These are phyloP conservation scores for Phytophthora pini DNA, from an alignment of 352 stramenopile species.

Conservation along the genomic window DNA sequence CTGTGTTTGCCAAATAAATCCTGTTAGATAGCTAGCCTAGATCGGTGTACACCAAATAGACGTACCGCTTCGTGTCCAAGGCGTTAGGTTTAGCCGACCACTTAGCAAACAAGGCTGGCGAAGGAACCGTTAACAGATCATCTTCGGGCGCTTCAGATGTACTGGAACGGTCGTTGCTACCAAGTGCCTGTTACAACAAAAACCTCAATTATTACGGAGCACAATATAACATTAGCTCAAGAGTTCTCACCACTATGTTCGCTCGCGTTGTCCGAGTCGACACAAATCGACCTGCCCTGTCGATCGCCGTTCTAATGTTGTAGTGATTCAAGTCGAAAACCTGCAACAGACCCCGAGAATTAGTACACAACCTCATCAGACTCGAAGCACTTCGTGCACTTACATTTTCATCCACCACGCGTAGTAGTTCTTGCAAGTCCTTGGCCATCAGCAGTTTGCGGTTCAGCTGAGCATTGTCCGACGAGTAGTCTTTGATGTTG, in stretches of 20 bases:
- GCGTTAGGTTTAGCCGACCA: slow-evolving; percentile 42
- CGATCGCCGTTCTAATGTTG: slow-evolving; percentile 71
- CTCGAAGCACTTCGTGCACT: slow-evolving; percentile 9
- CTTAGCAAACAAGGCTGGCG: slow-evolving; percentile 40
- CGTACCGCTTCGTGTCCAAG: slow-evolving; percentile 56
- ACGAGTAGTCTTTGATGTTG: slow-evolving; percentile 61
- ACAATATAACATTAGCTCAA: background rate
- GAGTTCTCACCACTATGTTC: slow-evolving; percentile 41
- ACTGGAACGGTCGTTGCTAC: slow-evolving; percentile 17
- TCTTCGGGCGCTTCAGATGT: slow-evolving; percentile 78
- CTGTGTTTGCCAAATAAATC: slow-evolving; percentile 18
- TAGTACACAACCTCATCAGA: background rate
- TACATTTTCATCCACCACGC: slow-evolving; percentile 72
- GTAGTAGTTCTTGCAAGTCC: slow-evolving; percentile 61
- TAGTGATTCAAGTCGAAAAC: slow-evolving; percentile 57
- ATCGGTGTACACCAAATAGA: background rate
- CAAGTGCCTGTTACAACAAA: slow-evolving; percentile 21
- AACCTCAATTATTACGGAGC: background rate
- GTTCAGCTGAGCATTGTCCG: slow-evolving; percentile 62
- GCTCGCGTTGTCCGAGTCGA: slow-evolving; percentile 30
- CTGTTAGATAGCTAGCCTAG: background rate
- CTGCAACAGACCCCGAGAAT: slow-evolving; percentile 30
- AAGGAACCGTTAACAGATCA: slow-evolving; percentile 56
- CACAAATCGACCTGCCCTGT: slow-evolving; percentile 52
- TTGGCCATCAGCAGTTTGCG: slow-evolving; percentile 68